phyloP scores from a whole-genome alignment of 768 basidiomycete genomes.

The Solioccasus polychromus region DNA sequence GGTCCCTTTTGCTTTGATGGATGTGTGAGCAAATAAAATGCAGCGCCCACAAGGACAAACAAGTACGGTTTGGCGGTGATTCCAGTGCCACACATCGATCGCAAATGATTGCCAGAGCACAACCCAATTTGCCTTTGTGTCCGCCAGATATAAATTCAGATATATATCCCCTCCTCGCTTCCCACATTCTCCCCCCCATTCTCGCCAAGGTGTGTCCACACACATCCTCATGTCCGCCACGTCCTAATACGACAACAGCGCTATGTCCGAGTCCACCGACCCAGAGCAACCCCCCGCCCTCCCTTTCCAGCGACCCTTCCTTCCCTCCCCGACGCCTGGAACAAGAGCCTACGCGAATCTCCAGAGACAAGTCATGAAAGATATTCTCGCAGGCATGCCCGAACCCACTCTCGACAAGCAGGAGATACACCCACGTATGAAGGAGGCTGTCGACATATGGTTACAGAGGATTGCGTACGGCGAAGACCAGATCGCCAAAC shows the following conservation, averaged over 20 bases:
- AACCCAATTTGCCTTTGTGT: conserved; percentile 28
- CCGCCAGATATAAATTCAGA: conserved; percentile 23
- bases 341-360: conserved; percentile 16
- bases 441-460: conserved; percentile 13
- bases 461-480: conserved; percentile 13
- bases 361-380: conserved; percentile 17
- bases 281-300: conserved; percentile 12
- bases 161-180: neutral
- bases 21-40: conserved; percentile 22
- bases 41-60: conserved; percentile 49
- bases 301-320: neutral
- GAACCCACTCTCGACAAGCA: conserved; percentile 13
- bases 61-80: conserved; percentile 34
- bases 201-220: conserved; percentile 2
- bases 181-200: neutral
- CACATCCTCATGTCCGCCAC: neutral
- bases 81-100: conserved; percentile 29
- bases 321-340: conserved; percentile 18
- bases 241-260: neutral
- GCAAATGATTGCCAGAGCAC: conserved; percentile 26
- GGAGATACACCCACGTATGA: neutral
- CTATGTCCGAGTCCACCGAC: conserved; percentile 16
- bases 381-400: conserved; percentile 15
- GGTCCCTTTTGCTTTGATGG: no score
- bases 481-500: conserved; percentile 18